Percentiles rank a stretch among this genome's conserved stretches.
Conservation (phyloP, 805 yeast species). For the Kregervanrija fluxuum region DNA sequence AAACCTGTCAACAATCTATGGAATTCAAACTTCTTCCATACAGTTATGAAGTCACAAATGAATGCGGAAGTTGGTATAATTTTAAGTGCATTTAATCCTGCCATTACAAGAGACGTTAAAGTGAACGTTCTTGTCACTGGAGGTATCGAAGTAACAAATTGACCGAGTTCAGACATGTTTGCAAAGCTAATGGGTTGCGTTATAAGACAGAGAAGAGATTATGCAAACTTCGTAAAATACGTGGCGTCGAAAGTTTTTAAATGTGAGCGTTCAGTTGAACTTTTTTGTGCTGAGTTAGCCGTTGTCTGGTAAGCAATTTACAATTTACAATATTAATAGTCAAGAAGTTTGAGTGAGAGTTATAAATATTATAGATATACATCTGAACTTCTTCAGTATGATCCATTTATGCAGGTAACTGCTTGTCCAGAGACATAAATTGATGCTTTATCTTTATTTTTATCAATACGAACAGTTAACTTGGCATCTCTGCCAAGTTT, state of each 20-base stretch:
- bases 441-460: neutral
- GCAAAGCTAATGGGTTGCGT: neutral
- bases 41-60: constrained; percentile 25
- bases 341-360: too few species aligned
- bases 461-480: neutral
- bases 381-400: too few species aligned
- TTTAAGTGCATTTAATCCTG: constrained; percentile 32
- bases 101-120: constrained; percentile 37
- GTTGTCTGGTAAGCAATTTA: too few species aligned
- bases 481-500: constrained; percentile 4
- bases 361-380: too few species aligned
- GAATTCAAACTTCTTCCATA: constrained; percentile 30
- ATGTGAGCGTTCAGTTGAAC: too few species aligned
- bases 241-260: too few species aligned
- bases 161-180: constrained; percentile 27
- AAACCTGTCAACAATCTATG: constrained; percentile 46
- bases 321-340: too few species aligned
- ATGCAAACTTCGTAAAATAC: neutral
- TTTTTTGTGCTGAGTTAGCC: too few species aligned
- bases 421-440: constrained; percentile 4
- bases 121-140: constrained; percentile 56
- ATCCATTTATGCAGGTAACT: constrained; percentile 6
- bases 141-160: constrained; percentile 41
- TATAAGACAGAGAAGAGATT: neutral
- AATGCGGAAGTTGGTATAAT: constrained; percentile 18